Evolutionary conservation across 352 stramenopile genomes (phyloP).

Genomic region (Globisporangium radiosum): DNA sequence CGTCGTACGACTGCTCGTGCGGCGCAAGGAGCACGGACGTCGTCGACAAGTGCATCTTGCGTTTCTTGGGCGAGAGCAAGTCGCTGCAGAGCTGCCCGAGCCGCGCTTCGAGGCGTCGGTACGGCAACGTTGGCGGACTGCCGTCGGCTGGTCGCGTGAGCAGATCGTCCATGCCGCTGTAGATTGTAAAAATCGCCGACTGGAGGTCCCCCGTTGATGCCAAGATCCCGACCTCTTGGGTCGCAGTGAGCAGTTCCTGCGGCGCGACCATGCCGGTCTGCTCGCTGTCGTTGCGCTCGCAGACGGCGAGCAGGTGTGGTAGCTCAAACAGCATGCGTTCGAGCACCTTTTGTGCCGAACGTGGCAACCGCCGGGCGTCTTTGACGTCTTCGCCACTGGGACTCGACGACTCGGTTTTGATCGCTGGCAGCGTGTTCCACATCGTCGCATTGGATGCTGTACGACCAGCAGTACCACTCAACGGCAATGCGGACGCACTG

Average conservation of each 20-base stretch:
- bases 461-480: not conserved
- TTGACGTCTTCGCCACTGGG: not conserved
- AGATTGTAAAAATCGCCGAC: conserved; percentile 41
- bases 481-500: not conserved
- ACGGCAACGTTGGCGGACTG: conserved; percentile 24
- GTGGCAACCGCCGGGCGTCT: conserved; percentile 8
- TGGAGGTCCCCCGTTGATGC: conserved; percentile 51
- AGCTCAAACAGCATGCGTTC: conserved; percentile 56
- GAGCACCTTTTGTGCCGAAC: conserved; percentile 66
- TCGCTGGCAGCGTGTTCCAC: conserved; percentile 23
- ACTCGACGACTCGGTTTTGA: conserved; percentile 15
- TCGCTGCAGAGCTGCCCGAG: conserved; percentile 54
- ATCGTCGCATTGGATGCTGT: not conserved
- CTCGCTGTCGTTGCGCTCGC: conserved; percentile 32
- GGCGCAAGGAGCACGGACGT: conserved; percentile 59
- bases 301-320: conserved; percentile 35
- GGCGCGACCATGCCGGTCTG: conserved; percentile 36
- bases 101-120: conserved; percentile 33
- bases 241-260: conserved; percentile 41
- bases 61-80: conserved; percentile 58
- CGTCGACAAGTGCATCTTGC: conserved; percentile 60
- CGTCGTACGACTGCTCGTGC: conserved; percentile 31
- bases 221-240: conserved; percentile 55
- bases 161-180: conserved; percentile 7
- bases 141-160: not conserved